Evolutionary conservation across 257 asterid species (phyloP).

Genomic region (Coffea canephora): DNA sequence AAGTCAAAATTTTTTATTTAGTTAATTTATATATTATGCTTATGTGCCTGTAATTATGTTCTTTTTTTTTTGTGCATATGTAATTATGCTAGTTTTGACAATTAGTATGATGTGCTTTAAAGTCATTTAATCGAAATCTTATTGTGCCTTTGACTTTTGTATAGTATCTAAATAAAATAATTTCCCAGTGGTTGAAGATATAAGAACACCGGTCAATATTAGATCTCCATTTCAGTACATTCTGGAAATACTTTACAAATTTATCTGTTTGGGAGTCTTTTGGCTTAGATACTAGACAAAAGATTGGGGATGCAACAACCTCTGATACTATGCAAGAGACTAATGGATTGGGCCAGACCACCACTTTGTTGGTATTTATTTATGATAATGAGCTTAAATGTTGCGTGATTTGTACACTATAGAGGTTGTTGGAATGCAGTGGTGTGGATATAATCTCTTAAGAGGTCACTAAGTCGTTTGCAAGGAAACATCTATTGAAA

Average conservation of each 20-base stretch:
- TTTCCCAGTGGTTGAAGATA: neutral
- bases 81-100: neutral
- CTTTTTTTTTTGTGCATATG: too few relatives aligned
- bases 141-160: too few relatives aligned
- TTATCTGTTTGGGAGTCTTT: neutral
- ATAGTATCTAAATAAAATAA: too few relatives aligned
- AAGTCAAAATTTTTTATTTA: neutral
- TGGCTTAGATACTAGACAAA: neutral
- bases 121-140: slow-evolving; percentile 2
- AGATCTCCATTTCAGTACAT: neutral
- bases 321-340: neutral
- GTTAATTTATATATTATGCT: too few relatives aligned
- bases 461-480: neutral
- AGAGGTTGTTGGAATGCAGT: neutral
- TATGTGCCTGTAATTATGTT: too few relatives aligned
- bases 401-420: neutral
- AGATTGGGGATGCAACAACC: neutral
- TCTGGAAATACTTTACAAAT: neutral
- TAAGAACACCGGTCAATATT: neutral
- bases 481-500: too few relatives aligned
- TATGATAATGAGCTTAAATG: neutral
- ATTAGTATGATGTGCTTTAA: neutral
- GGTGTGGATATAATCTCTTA: neutral
- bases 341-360: neutral
- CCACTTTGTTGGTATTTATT: neutral